Conservation (phyloP, 2,329 filamentous ascomycete genomes). For the Cryphonectria parasitica region DNA sequence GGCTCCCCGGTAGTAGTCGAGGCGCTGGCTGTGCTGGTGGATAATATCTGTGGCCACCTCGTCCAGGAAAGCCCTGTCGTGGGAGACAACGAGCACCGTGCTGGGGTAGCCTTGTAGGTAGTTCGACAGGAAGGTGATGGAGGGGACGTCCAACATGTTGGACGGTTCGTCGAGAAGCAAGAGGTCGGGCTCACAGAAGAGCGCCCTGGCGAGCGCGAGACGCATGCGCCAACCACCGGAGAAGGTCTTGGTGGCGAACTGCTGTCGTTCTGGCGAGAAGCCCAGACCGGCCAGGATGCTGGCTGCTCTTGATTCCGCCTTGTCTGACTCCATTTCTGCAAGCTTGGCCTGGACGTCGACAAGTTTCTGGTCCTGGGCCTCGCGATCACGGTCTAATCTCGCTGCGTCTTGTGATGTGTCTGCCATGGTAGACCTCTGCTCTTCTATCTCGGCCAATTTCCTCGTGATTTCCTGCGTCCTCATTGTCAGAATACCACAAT, state of each 20-base stretch:
- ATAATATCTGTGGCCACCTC: conserved; percentile 99
- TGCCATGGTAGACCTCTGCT: conserved; percentile 76
- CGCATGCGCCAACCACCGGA: conserved; percentile 99
- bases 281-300: conserved; percentile 96
- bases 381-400: conserved; percentile 82
- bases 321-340: conserved; percentile 98
- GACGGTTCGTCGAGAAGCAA: conserved; percentile 97
- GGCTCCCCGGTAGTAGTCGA: conserved; percentile 98
- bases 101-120: conserved; percentile 94
- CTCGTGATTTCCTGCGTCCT: conserved; percentile 70
- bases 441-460: conserved; percentile 77
- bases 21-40: conserved; percentile 93
- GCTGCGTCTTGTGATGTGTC: conserved; percentile 91
- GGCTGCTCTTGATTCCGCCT: conserved; percentile 91
- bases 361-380: conserved; percentile 87
- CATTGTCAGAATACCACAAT: conserved; percentile 38
- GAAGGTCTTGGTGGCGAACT: conserved; percentile 94
- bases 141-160: conserved; percentile 99
- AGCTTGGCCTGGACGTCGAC: conserved; percentile 91
- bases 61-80: conserved; percentile 98
- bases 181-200: conserved; percentile 97
- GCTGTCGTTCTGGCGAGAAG: conserved; percentile 91
- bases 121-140: conserved; percentile 95
- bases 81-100: conserved; percentile 93
- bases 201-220: conserved; percentile 86